Evolutionary conservation across 148 eudicot genomes (phyloP).

Genomic region (Rhododendron mucronatum): DNA sequence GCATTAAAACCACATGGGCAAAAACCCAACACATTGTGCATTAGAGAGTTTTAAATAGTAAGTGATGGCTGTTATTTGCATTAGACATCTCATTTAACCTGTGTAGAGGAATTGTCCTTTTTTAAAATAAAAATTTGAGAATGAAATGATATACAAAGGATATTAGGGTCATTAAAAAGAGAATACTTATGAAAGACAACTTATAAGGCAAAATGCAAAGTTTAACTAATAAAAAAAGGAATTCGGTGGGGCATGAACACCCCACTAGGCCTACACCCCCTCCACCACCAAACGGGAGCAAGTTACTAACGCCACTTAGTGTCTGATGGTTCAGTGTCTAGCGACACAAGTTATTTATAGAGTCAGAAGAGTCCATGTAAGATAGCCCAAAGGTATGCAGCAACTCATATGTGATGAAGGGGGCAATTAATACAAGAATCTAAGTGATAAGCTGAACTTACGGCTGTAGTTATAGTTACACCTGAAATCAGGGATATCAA

Average conservation of each 20-base stretch:
- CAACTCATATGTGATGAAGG: neutral
- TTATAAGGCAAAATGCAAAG: neutral
- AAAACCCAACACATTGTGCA: too few relatives aligned
- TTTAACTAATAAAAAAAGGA: neutral
- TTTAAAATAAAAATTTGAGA: too few relatives aligned
- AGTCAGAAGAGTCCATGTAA: neutral
- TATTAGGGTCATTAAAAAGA: too few relatives aligned
- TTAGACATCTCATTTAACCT: too few relatives aligned
- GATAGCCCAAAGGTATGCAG: neutral
- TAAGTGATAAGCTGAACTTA: constrained; percentile 34
- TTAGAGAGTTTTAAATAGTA: too few relatives aligned
- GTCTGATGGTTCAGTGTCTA: neutral
- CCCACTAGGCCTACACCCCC: neutral
- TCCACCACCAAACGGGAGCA: neutral
- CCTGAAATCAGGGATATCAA: constrained; percentile 92
- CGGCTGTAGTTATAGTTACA: constrained; percentile 78
- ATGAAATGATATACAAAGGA: too few relatives aligned
- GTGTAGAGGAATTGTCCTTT: too few relatives aligned
- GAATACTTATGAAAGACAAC: too few relatives aligned
- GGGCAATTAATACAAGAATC: neutral
- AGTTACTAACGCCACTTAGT: neutral
- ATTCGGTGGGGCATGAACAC: too few relatives aligned
- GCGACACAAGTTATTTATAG: neutral
- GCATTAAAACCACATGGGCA: too few relatives aligned
- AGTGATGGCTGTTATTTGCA: too few relatives aligned